Evolutionary conservation across 2,329 filamentous ascomycete genomes (phyloP), one percentile per base, ranked within the genome.

Genomic region (Drechslerella dactyloides): DNA sequence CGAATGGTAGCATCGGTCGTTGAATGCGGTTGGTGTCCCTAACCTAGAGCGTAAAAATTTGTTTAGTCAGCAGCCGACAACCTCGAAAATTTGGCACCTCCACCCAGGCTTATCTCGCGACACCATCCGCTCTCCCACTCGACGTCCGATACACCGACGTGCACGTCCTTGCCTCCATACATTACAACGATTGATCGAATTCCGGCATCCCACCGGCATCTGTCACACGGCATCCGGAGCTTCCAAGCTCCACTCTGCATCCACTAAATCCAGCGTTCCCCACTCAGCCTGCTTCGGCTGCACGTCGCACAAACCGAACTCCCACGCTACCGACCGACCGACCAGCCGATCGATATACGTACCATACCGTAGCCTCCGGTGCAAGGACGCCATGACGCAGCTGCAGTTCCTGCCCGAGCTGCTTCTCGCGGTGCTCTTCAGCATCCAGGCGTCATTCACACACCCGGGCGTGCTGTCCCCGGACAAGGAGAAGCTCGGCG

Each of bases 361-460:
- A 35, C 61, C 10, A 8, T 33, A 58, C 6, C 40, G 35, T 7
- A 37, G 33, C 33, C 33, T 17, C 7, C 5, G 40, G 40, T n/a
- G n/a, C n/a, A n/a, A 44, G n/a, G 40, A 10, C 13, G 40, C n/a
- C 21, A 73, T 73, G 69, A 73, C 69, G 19, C 69, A 73, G 62
- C 68, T 72, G 13, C 68, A 72, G 60, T 73, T 57, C 52, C 57
- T 77, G 30, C 75, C 75, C 50, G 76, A 76, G 13, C 73, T 77
- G 58, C 74, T 77, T 68, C 58, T 77, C 8, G 69, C 74, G 55
- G 69, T 77, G 35, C 68, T 76, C 55, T 77, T 75, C 68, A 74
- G 76, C 42, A 76, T 73, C 40, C 74, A 77, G 63, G 76, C 76
- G n/a, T 77, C 73, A 23, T 77, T 77, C 62, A 77, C 75, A 17